Evolutionary conservation across 2,329 filamentous ascomycete genomes (phyloP).

Genomic region (Cephalotrichum gorgonifer): DNA sequence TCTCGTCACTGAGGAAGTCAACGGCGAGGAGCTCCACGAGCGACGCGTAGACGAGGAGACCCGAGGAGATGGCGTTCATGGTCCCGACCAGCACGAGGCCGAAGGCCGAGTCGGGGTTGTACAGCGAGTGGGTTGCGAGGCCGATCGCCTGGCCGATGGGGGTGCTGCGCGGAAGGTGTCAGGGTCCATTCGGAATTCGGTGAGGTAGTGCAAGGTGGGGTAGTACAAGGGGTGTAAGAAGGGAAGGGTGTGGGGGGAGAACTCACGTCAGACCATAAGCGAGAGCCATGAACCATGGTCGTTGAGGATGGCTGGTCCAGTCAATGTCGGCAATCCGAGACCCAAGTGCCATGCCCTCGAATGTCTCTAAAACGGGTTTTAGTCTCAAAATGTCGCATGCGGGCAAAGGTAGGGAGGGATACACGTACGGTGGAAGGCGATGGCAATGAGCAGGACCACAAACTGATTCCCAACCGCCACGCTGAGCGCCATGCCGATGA

Average conservation of each 20-base stretch:
- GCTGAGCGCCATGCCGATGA: conserved; percentile 76
- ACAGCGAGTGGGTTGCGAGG: conserved; percentile 57
- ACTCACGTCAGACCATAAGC: conserved; percentile 45
- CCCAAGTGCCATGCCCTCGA: conserved; percentile 51
- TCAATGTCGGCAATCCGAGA: conserved; percentile 50
- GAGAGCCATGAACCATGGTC: conserved; percentile 46
- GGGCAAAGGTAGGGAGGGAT: no score
- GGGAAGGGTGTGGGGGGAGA: background rate
- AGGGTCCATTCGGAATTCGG: no score
- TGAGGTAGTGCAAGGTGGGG: no score
- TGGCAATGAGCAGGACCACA: conserved; percentile 67
- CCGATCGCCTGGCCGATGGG: conserved; percentile 67
- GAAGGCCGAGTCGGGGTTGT: conserved; percentile 54
- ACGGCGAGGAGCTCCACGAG: conserved; percentile 63
- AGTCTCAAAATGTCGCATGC: background rate
- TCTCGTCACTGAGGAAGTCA: conserved; percentile 59
- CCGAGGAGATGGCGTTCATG: conserved; percentile 65
- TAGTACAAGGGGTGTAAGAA: conserved; percentile 1
- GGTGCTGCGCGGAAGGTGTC: conserved; percentile 34
- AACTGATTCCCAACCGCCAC: conserved; percentile 69
- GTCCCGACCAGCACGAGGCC: conserved; percentile 62
- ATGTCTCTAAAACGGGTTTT: conserved; percentile 22
- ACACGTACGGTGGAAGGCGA: conserved; percentile 57
- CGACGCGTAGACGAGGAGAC: conserved; percentile 61
- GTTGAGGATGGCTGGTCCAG: conserved; percentile 27